Percentiles rank a stretch among this genome's conserved stretches.
Evolutionary conservation across 306 rosid genomes (phyloP).

Genomic region (Quillaja saponaria): DNA sequence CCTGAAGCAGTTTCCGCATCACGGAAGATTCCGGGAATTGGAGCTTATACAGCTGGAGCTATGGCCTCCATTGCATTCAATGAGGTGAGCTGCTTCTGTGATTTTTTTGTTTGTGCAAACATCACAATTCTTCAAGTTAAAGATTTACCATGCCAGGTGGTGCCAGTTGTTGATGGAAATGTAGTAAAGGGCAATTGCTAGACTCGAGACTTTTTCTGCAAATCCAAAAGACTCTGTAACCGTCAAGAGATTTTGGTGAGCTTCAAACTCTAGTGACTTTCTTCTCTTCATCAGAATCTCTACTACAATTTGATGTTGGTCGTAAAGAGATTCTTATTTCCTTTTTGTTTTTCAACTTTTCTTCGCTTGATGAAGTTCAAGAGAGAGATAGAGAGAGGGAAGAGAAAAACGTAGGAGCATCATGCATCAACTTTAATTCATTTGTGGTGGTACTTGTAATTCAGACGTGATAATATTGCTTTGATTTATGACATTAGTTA

Average conservation of each 20-base stretch:
- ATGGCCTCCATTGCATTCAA: conserved; percentile 90
- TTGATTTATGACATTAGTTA: too few species aligned
- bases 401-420: too few species aligned
- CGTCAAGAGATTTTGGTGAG: conserved; percentile 82
- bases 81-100: conserved; percentile 53
- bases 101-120: conserved; percentile 30
- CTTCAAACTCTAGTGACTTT: too few species aligned
- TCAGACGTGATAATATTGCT: too few species aligned
- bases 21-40: conserved; percentile 72
- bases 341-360: too few species aligned
- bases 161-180: conserved; percentile 94
- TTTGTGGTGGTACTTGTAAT: too few species aligned
- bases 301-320: too few species aligned
- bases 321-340: too few species aligned
- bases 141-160: conserved; percentile 55
- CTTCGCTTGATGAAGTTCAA: too few species aligned
- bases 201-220: conserved; percentile 71
- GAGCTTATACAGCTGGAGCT: conserved; percentile 90
- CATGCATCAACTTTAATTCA: too few species aligned
- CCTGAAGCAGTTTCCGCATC: conserved; percentile 68
- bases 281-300: too few species aligned
- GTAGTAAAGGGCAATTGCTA: conserved; percentile 86
- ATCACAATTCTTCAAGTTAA: conserved; percentile 30
- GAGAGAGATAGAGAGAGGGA: too few species aligned
- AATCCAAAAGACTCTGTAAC: conserved; percentile 70